Evolutionary conservation across 163 green algal genomes (phyloP), one percentile per base, ranked within the genome.

Genomic region (Scenedesmus sp.): DNA sequence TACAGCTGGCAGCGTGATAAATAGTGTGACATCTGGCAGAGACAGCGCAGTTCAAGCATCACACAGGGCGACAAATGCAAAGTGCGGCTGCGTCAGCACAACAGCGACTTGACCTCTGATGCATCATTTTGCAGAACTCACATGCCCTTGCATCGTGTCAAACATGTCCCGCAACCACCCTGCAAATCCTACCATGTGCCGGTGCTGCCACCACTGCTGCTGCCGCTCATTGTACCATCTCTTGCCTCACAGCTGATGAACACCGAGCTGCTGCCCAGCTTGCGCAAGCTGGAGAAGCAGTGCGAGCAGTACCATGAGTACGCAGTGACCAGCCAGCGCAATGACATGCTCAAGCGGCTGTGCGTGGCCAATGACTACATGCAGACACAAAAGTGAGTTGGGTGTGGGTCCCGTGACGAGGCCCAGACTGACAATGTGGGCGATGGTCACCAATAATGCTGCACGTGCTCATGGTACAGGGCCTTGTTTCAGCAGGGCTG

Each of bases 231-330:
- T n/a, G n/a, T n/a, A n/a, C n/a, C n/a, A n/a, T 37, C 4, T 56
- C 44, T 26, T 61, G 40, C 78, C n/a, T 51, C 78, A 13, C 95
- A 98, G 96, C 94, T 99, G 73, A 94, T 99, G 44, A 83, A 95
- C 7, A 94, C 97, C 40, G 96, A 99, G 83, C 98, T 99, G 79
- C 84, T 98, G 93, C 98, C 98, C 0, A 95, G 96, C 13, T 90
- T 99, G 70, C 94, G 98, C 90, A 96, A 96, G 87, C 94, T 99
- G 85, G 93, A 96, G 70, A 94, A 94, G 73, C 96, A 99, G 92
- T 96, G 96, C 84, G 93, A 92, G 46, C 87, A 98, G 91, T 99
- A 99, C 95, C 96, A 98, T 43, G 93, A 96, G 88, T 96, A 93
- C 87, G 89, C 85, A 49, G 86, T 89, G 37, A 91, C 89, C 42